Evolutionary conservation across 2,329 filamentous ascomycete species (phyloP).

Genomic region (Pyricularia sp.): DNA sequence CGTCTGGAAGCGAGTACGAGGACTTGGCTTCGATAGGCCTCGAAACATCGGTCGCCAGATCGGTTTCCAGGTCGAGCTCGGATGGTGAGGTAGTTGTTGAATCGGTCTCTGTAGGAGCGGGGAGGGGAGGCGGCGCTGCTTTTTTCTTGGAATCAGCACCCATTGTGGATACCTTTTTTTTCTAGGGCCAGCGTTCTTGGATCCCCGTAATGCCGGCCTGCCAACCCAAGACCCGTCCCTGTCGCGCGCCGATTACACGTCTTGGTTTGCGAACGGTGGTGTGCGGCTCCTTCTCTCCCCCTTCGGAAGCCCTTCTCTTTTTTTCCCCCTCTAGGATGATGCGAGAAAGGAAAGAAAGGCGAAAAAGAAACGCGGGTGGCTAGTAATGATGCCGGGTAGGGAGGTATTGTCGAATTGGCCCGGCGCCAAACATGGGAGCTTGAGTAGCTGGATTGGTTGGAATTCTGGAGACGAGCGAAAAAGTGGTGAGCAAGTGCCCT

Average conservation of each 20-base stretch:
- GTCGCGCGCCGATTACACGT: not conserved
- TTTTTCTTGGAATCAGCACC: constrained; percentile 36
- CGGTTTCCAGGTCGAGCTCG: constrained; percentile 40
- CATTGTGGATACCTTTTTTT: constrained; percentile 14
- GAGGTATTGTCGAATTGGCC: not conserved
- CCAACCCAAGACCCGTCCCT: constrained; percentile 3
- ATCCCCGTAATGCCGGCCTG: not conserved
- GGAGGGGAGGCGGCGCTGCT: constrained; percentile 50
- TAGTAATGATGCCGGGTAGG: not conserved
- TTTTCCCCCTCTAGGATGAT: not conserved
- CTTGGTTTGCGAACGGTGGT: not conserved
- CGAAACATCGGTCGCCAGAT: constrained; percentile 60
- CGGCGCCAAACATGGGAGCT: not conserved
- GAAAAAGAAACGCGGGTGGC: not conserved
- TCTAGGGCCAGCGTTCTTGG: constrained; percentile 14
- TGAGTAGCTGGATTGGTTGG: not conserved
- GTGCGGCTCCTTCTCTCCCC: not conserved
- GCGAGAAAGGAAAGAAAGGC: not conserved
- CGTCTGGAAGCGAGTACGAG: constrained; percentile 71
- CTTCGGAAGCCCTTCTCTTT: not conserved
- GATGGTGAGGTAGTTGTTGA: constrained; percentile 39
- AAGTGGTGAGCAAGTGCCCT: not conserved
- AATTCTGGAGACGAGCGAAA: not conserved
- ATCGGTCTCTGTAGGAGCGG: constrained; percentile 65
- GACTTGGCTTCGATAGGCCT: constrained; percentile 60